A percentile compares a stretch with the other conserved stretches of the same genome.
Evolutionary conservation across 768 basidiomycete species (phyloP).

Genomic region (Auriculariales sp.): DNA sequence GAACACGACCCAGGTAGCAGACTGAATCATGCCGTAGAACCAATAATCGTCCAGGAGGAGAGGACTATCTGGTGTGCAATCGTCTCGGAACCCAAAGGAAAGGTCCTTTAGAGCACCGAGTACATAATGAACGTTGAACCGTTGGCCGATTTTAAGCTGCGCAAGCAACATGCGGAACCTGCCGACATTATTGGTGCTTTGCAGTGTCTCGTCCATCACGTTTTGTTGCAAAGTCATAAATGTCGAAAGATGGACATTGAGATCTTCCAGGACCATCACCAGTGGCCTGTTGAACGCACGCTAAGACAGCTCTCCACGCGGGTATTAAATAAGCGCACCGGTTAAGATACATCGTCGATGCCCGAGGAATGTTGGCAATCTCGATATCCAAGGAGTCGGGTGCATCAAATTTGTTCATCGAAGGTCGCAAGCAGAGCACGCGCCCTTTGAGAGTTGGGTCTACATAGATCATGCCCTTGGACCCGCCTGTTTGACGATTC

Average conservation of each 20-base stretch:
- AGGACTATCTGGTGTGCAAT: slow-evolving; percentile 11
- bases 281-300: slow-evolving; percentile 32
- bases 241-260: slow-evolving; percentile 40
- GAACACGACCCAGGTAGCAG: slow-evolving; percentile 48
- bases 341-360: slow-evolving; percentile 54
- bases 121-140: slow-evolving; percentile 36
- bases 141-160: slow-evolving; percentile 27
- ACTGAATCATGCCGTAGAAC: slow-evolving; percentile 38
- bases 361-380: slow-evolving; percentile 54
- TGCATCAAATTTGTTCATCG: slow-evolving; percentile 65
- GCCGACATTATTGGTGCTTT: slow-evolving; percentile 40
- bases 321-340: slow-evolving; percentile 28
- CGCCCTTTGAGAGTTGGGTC: slow-evolving; percentile 33
- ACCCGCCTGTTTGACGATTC: slow-evolving; percentile 61
- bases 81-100: slow-evolving; percentile 31
- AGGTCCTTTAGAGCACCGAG: slow-evolving; percentile 34
- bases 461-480: slow-evolving; percentile 66
- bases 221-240: slow-evolving; percentile 49
- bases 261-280: slow-evolving; percentile 67
- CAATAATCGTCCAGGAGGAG: slow-evolving; percentile 40
- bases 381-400: slow-evolving; percentile 23
- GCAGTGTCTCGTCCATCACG: slow-evolving; percentile 40
- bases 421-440: slow-evolving; percentile 52
- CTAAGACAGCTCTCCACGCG: not conserved
- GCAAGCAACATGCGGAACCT: slow-evolving; percentile 36